These are phyloP conservation scores for Citrullus mucosospermus DNA, from an alignment of 306 rosid genomes.

Conservation along the genomic window DNA sequence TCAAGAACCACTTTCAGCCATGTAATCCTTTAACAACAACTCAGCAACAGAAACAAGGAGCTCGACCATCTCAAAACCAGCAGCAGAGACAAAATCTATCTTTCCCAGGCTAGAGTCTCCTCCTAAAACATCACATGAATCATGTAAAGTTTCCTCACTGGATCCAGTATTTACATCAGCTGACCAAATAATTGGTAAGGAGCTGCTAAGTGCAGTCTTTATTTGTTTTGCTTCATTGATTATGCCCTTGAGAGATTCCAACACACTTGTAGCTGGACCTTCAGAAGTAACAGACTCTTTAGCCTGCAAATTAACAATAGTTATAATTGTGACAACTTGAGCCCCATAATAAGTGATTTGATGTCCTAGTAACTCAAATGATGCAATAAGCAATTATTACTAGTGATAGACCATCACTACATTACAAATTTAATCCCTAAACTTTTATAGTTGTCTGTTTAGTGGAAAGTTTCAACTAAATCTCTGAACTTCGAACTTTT, in stretches of 20 bases:
- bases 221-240: conserved; percentile 63
- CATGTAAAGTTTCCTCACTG: conserved; percentile 19
- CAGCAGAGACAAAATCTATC: conserved; percentile 60
- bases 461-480: not conserved
- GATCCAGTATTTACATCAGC: conserved; percentile 37
- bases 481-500: not conserved
- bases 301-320: conserved; percentile 33
- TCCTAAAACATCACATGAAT: conserved; percentile 14
- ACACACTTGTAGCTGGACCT: conserved; percentile 22
- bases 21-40: conserved; percentile 35
- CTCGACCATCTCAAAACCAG: conserved; percentile 96
- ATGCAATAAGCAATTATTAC: not conserved
- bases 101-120: conserved; percentile 33
- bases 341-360: not conserved
- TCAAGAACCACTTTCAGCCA: conserved; percentile 15
- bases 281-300: conserved; percentile 34
- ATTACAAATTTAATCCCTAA: not conserved
- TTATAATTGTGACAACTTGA: not conserved
- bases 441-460: not conserved
- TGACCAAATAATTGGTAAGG: conserved; percentile 82
- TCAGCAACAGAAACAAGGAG: conserved; percentile 69
- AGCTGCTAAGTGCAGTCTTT: conserved; percentile 87
- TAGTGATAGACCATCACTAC: not conserved
- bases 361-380: not conserved
- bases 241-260: conserved; percentile 37